phyloP scores from a whole-genome alignment of 2,329 filamentous ascomycete species.

The Trichoderma pleuroti region DNA sequence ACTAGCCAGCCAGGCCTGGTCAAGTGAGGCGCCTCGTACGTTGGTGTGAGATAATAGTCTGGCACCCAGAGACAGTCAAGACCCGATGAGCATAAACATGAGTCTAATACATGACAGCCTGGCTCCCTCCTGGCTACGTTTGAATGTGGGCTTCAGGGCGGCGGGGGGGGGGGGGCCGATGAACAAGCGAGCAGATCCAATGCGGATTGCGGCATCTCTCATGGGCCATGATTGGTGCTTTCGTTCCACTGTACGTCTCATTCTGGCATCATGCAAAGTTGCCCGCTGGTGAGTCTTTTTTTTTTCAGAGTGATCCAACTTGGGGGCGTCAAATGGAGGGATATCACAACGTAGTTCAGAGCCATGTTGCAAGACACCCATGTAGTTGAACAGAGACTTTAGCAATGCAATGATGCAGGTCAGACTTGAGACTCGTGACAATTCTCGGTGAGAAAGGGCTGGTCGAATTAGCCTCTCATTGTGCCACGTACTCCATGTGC shows the following conservation, averaged over 20 bases:
- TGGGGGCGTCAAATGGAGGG: neutral
- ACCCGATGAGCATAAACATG: neutral
- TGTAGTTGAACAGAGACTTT: neutral
- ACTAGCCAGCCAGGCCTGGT: neutral
- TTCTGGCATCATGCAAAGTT: neutral
- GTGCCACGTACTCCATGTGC: neutral
- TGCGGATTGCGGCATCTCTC: neutral
- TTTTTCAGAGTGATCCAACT: neutral
- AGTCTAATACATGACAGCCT: neutral
- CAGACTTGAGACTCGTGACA: neutral
- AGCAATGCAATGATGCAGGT: neutral
- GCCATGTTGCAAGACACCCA: neutral
- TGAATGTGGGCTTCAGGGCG: neutral
- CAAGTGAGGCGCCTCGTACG: neutral
- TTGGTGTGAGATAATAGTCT: neutral
- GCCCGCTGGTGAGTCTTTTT: neutral
- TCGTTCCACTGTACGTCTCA: neutral
- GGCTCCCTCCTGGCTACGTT: neutral
- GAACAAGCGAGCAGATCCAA: neutral
- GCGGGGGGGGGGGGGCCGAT: neutral
- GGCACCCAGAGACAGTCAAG: neutral
- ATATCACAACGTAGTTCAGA: neutral
- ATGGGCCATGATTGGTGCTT: neutral
- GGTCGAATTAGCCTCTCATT: neutral
- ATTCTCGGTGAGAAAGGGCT: neutral